Evolutionary conservation across 129 eudicot species (phyloP), one percentile per base, ranked within the genome.

Genomic region (Rutidosis leptorrhynchoides): DNA sequence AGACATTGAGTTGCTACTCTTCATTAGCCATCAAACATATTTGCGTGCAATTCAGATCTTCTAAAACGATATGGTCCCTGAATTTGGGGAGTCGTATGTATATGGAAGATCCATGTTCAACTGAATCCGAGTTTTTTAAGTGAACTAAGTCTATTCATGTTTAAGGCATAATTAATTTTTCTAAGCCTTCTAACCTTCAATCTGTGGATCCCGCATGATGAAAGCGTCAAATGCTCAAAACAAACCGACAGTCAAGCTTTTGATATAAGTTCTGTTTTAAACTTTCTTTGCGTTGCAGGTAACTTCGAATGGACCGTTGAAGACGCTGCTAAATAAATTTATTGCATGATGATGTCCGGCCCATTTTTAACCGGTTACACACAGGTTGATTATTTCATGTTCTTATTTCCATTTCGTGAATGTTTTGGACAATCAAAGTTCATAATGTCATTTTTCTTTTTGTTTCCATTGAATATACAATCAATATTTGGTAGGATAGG

Each of bases 401-500:
- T 43, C 16, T 27, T 58, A 12, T 15, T 19, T 23, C 68, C 19
- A 42, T 24, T 76, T 74, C 40, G 17, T 64, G 3, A 26, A 26
- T 59, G 42, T 71, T 73, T 43, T 68, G 49, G 40, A 27, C 58
- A 25, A 68, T 45, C 10, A 19, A 24, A n/a, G n/a, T n/a, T n/a
- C n/a, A n/a, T n/a, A 58, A 27, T 11, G 59, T 64, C 63, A 43
- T n/a, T n/a, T n/a, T n/a, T 81, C 28, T 60, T 22, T 12, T 58
- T 80, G 24, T 59, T 71, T 37, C 33, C 43, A 28, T 81, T 68
- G 58, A 64, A 52, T 70, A 93, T 96, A 93, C 99, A 2, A 77
- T 93, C 72, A 93, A 93, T 70, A 97, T 89, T 81, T 93, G 99
- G 99, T 89, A 93, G 33, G 99, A 93, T 78, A 83, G 96, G 82